A percentile compares a stretch with the other conserved stretches of the same genome.
Conservation (phyloP, 2,329 filamentous ascomycete genomes). For the Waltergamsia citrina region DNA sequence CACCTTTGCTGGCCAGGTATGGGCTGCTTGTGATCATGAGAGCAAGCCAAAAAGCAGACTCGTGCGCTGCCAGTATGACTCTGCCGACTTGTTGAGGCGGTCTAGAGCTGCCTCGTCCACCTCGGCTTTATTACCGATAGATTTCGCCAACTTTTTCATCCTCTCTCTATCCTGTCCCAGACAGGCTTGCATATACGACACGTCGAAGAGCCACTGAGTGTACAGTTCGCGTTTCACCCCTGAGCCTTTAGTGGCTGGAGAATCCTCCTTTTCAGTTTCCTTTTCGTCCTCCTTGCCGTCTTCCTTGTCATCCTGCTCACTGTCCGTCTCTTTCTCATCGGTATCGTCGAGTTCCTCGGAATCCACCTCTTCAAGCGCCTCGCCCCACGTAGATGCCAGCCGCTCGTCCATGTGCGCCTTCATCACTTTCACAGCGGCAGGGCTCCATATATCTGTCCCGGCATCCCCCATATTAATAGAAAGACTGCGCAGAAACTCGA, state of each 20-base stretch:
- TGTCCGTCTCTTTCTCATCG: conserved; percentile 7
- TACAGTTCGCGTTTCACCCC: conserved; percentile 29
- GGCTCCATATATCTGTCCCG: conserved; percentile 77
- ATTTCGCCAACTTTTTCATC: conserved; percentile 35
- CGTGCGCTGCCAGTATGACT: conserved; percentile 77
- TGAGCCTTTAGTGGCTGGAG: conserved; percentile 5
- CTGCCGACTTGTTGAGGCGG: conserved; percentile 52
- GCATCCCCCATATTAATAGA: conserved; percentile 56
- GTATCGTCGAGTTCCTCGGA: conserved; percentile 7
- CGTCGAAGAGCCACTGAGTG: conserved; percentile 54
- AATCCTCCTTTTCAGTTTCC: conserved; percentile 6
- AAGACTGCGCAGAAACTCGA: conserved; percentile 60
- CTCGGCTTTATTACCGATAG: conserved; percentile 32
- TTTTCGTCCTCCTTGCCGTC: conserved; percentile 8
- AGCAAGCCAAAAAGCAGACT: conserved; percentile 74
- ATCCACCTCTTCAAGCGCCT: conserved; percentile 23
- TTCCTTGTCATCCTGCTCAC: conserved; percentile 7
- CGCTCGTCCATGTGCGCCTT: conserved; percentile 46
- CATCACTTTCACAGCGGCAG: conserved; percentile 50
- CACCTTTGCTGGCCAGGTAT: conserved; percentile 4
- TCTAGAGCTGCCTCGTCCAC: conserved; percentile 36
- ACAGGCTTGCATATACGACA: conserved; percentile 37
- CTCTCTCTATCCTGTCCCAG: conserved; percentile 22
- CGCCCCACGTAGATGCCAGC: conserved; percentile 39
- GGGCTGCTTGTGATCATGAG: no score